Base-by-base conservation (phyloP, 2,329 filamentous ascomycete species). In the Diplodia seriata region DNA sequence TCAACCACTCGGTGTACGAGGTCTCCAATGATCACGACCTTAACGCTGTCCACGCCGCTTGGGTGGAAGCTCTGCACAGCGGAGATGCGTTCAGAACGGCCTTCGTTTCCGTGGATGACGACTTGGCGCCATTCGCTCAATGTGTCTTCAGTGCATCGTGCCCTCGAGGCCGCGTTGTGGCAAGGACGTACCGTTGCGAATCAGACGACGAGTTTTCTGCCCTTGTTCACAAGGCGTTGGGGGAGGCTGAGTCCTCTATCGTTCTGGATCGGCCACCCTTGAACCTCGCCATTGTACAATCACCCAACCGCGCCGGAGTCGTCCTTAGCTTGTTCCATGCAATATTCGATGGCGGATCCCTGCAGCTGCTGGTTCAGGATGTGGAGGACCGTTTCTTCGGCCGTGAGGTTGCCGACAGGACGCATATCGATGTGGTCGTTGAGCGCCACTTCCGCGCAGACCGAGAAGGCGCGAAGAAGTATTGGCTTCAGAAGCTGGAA, bases 301-400 rank as follows among this genome's bases (percentile, higher is more conserved):
- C 76, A 3, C 76, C 73, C 69, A 68, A 65, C 7, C 71, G 76
- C 38, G 71, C 70, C 3, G 38, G 71, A 14, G 63, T 84, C 5
- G 71, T 81, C 7, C 74, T 87, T 40, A 80, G 79, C 14, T 85
- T 86, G 72, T 92, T 95, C 72, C 92, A 96, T 77, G 91, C 91
- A 2, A 81, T 96, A 0, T 94, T 96, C 71, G 92, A 96, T 77
- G 92, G 90, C 0, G 87, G 91, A 40, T 91, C 91, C 0, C 89
- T 95, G 74, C 80, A 84, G 0, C 81, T 84, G 9, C 80, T 96
- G 0, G 83, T 93, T 26, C 78, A 85, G 0, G 92, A 95, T 72
- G 81, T 94, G 1, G 88, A 93, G 72, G 76, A 79, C 3, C 71
- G 86, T 6, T 86, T 87, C 29, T 71, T 77, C 0, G 83, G 82